These are phyloP conservation scores for Lipomyces oligophaga DNA, from an alignment of 805 yeast species.

Conservation along the genomic window DNA sequence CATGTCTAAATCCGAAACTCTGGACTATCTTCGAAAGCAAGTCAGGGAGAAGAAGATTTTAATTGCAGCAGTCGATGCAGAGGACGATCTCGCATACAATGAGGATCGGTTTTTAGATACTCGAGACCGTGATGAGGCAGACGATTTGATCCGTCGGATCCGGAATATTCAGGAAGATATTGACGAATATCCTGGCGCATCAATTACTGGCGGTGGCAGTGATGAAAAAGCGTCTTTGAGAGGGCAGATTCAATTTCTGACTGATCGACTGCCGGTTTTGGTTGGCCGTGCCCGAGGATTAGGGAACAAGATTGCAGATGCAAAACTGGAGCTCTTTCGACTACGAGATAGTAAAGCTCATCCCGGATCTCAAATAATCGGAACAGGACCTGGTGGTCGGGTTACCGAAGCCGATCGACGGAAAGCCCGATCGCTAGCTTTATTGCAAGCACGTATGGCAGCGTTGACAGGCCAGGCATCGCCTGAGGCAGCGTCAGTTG, in stretches of 20 bases:
- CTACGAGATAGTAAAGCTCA: constrained; percentile 53
- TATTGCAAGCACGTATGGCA: constrained; percentile 83
- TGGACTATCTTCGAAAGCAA: constrained; percentile 57
- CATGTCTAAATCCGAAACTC: constrained; percentile 34
- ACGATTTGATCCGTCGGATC: constrained; percentile 60
- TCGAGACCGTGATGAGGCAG: constrained; percentile 54
- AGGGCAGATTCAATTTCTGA: constrained; percentile 55
- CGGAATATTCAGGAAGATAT: constrained; percentile 43
- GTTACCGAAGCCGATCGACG: constrained; percentile 79
- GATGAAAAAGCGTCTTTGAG: constrained; percentile 51
- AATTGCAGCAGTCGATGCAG: constrained; percentile 66
- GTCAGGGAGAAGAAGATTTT: constrained; percentile 69
- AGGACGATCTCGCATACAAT: constrained; percentile 43
- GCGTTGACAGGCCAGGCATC: constrained; percentile 73
- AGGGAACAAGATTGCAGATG: constrained; percentile 63
- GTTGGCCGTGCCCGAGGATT: constrained; percentile 58
- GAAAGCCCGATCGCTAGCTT: constrained; percentile 74
- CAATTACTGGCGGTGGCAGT: constrained; percentile 35
- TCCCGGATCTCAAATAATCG: constrained; percentile 63
- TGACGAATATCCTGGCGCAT: constrained; percentile 29
- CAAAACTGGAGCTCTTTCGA: constrained; percentile 63
- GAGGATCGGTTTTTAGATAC: constrained; percentile 40
- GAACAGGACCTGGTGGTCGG: constrained; percentile 83
- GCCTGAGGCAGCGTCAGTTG: constrained; percentile 37
- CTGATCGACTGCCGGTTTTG: constrained; percentile 69